Conservation (phyloP, 331 rosid genomes). For the Spiraea crenata region DNA sequence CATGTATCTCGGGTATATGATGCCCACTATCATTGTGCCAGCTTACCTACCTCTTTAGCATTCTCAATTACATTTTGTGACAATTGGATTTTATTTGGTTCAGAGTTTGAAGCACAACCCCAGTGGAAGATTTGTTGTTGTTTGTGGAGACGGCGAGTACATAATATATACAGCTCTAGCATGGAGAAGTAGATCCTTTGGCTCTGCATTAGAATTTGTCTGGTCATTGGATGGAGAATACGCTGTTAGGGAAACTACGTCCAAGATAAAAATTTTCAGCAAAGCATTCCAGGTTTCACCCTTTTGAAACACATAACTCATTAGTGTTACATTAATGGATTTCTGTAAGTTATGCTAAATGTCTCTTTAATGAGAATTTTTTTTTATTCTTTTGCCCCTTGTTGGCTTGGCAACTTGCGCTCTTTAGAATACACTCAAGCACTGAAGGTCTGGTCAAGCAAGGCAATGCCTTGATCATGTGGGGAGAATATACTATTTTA, state of each 20-base stretch:
- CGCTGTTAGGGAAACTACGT: slow-evolving; percentile 48
- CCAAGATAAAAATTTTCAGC: slow-evolving; percentile 43
- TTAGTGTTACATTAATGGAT: neutral
- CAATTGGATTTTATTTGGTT: neutral
- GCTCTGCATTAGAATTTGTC: slow-evolving; percentile 48
- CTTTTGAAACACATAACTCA: neutral
- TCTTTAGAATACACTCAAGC: neutral
- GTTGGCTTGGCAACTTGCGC: neutral
- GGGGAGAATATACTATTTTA: neutral
- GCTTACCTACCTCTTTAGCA: neutral
- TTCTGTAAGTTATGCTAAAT: neutral
- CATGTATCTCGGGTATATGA: neutral
- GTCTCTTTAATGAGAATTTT: neutral
- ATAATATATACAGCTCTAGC: slow-evolving; percentile 48
- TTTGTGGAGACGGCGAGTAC: slow-evolving; percentile 54
- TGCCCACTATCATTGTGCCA: neutral
- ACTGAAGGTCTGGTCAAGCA: neutral
- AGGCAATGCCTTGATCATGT: neutral
- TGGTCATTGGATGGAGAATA: slow-evolving; percentile 56
- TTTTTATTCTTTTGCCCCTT: neutral
- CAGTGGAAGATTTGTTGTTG: slow-evolving; percentile 54
- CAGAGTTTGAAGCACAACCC: slow-evolving; percentile 57
- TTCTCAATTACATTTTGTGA: neutral
- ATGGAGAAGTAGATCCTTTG: slow-evolving; percentile 57
- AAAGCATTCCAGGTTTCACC: slow-evolving; percentile 43